phyloP scores from a whole-genome alignment of 1,284 basidiomycete genomes.

The Moesziomyces parantarcticus region DNA sequence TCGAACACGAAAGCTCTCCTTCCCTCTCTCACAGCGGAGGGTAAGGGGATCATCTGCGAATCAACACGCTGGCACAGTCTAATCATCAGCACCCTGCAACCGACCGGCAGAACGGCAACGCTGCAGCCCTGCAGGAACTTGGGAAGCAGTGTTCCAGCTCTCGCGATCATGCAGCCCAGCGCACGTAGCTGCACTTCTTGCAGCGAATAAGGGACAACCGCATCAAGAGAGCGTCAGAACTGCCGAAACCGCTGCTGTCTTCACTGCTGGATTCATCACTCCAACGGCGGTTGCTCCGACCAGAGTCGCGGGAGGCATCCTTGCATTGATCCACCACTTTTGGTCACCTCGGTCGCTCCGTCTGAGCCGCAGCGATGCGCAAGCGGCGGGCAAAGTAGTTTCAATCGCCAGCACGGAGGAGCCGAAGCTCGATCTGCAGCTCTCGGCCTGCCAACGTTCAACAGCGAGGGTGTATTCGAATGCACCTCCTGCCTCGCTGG shows the following conservation, averaged over 20 bases:
- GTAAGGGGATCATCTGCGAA: not conserved
- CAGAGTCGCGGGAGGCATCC: not conserved
- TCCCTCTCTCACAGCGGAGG: too few species aligned
- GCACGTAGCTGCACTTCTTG: not conserved
- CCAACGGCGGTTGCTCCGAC: too few species aligned
- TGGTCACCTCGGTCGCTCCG: not conserved
- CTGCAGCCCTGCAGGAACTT: slow-evolving; percentile 4
- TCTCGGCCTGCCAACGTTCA: not conserved
- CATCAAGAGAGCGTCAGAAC: not conserved
- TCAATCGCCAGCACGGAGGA: not conserved
- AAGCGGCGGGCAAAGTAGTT: not conserved
- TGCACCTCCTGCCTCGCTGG: not conserved
- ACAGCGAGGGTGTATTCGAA: not conserved
- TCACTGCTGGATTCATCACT: not conserved
- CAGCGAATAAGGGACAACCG: not conserved
- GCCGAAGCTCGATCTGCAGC: not conserved
- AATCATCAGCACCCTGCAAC: not conserved
- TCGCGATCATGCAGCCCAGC: too few species aligned
- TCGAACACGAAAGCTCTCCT: too few species aligned
- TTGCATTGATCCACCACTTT: not conserved
- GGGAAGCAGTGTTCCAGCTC: not conserved
- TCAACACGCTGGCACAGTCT: not conserved
- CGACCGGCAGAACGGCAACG: not conserved
- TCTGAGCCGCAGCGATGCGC: too few species aligned
- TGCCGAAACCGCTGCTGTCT: slow-evolving; percentile 7